Conservation (phyloP, 2,329 filamentous ascomycete species). For the Penicillium glabrum region DNA sequence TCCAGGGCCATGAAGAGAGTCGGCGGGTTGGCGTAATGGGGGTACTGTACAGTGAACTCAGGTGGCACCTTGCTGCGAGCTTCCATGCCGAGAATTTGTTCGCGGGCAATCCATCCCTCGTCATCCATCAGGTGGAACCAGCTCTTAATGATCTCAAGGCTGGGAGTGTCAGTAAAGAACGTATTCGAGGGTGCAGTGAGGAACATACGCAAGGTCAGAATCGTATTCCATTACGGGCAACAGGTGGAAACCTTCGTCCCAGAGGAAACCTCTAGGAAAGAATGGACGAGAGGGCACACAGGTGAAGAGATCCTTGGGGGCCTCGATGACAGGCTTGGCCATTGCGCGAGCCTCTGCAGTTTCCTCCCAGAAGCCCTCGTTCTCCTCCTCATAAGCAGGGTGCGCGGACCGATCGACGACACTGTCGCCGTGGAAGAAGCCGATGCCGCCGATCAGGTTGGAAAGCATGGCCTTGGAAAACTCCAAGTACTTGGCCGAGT, state of each 20-base stretch:
- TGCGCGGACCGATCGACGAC: slow-evolving; percentile 88
- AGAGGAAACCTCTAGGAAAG: slow-evolving; percentile 93
- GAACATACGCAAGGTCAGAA: slow-evolving; percentile 68
- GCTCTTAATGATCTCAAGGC: slow-evolving; percentile 80
- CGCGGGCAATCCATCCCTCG: slow-evolving; percentile 94
- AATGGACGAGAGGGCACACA: slow-evolving; percentile 90
- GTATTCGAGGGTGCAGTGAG: slow-evolving; percentile 8
- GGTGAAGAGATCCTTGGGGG: slow-evolving; percentile 85
- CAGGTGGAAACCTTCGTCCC: slow-evolving; percentile 97
- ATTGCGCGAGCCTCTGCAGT: slow-evolving; percentile 74
- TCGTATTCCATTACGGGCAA: slow-evolving; percentile 93
- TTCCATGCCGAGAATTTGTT: slow-evolving; percentile 90
- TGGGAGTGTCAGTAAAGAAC: slow-evolving; percentile 23
- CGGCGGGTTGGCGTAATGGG: slow-evolving; percentile 95
- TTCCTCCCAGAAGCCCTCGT: slow-evolving; percentile 94
- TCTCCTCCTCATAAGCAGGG: slow-evolving; percentile 91
- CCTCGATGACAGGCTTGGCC: slow-evolving; percentile 69
- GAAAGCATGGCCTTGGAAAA: slow-evolving; percentile 92
- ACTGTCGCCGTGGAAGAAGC: slow-evolving; percentile 89
- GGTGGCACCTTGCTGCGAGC: slow-evolving; percentile 90
- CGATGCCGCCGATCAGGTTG: slow-evolving; percentile 89
- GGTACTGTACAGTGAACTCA: slow-evolving; percentile 94
- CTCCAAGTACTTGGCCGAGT: slow-evolving; percentile 66
- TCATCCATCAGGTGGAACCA: slow-evolving; percentile 97
- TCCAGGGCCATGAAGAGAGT: slow-evolving; percentile 90